Evolutionary conservation across 352 stramenopile species (phyloP).

Genomic region (Phytophthora pluvialis): DNA sequence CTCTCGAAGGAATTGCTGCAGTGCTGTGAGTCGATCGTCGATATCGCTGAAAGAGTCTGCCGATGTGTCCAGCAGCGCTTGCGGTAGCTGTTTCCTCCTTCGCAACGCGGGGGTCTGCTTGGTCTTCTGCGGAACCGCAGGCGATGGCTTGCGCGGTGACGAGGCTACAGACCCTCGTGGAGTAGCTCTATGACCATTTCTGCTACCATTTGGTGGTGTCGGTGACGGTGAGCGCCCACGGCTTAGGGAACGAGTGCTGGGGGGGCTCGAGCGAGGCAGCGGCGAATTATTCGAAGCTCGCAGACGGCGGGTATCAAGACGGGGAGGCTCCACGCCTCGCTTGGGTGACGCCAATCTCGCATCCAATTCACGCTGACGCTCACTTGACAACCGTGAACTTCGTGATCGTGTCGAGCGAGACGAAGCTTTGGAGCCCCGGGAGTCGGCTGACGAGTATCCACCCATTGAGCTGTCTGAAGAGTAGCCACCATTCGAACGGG

Average conservation of each 20-base stretch:
- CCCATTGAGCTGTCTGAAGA: slow-evolving; percentile 67
- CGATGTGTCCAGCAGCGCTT: slow-evolving; percentile 64
- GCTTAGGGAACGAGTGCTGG: slow-evolving; percentile 22
- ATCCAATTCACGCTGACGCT: slow-evolving; percentile 62
- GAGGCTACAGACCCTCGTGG: slow-evolving; percentile 2
- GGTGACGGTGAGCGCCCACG: slow-evolving; percentile 42
- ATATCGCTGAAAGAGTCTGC: slow-evolving; percentile 87
- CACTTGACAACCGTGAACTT: slow-evolving; percentile 44
- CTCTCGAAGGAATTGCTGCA: slow-evolving; percentile 85
- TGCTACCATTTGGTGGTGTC: slow-evolving; percentile 15
- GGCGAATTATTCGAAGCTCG: slow-evolving; percentile 32
- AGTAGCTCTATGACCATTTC: neutral
- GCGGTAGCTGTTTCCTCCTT: slow-evolving; percentile 32
- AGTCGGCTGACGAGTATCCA: slow-evolving; percentile 73
- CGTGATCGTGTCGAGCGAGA: slow-evolving; percentile 49
- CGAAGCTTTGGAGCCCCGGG: slow-evolving; percentile 57
- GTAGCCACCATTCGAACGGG: slow-evolving; percentile 48
- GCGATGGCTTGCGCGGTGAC: slow-evolving; percentile 16
- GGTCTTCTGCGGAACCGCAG: slow-evolving; percentile 7
- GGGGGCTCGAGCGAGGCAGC: slow-evolving; percentile 25
- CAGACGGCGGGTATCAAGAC: slow-evolving; percentile 16
- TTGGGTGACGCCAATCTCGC: slow-evolving; percentile 68
- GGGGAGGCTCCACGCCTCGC: slow-evolving; percentile 27
- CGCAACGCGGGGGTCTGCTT: slow-evolving; percentile 11
- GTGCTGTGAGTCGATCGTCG: slow-evolving; percentile 79